Conservation (phyloP, 2,329 filamentous ascomycete species). For the Xylaria arbuscula region DNA sequence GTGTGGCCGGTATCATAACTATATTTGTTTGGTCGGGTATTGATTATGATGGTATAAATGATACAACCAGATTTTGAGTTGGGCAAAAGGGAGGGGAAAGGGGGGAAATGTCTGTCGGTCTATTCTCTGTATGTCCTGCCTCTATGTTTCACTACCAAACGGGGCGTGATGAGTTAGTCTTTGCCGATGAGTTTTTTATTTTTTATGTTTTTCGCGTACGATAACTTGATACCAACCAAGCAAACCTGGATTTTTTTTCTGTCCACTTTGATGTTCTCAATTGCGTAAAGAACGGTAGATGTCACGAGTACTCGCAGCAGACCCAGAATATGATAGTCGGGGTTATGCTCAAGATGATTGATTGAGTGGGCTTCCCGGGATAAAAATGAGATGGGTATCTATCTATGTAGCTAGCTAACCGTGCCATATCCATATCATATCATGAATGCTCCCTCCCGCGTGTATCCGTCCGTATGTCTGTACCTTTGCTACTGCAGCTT, state of each 20-base stretch:
- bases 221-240: constrained; percentile 17
- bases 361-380: neutral
- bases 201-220: neutral
- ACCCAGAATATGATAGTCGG: too few relatives aligned
- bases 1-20: neutral
- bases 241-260: neutral
- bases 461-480: too few relatives aligned
- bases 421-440: neutral
- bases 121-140: neutral
- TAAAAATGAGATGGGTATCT: constrained; percentile 33
- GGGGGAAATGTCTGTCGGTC: neutral
- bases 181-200: neutral
- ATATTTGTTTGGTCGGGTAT: neutral
- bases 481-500: too few relatives aligned
- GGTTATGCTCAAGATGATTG: too few relatives aligned
- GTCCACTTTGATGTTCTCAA: neutral
- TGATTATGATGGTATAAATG: neutral
- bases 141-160: neutral
- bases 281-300: neutral
- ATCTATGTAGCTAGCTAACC: neutral
- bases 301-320: neutral
- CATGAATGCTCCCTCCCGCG: neutral
- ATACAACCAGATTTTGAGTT: neutral
- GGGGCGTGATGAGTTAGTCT: neutral
- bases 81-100: neutral